phyloP scores from a whole-genome alignment of 768 basidiomycete genomes.

The Tephrocybe sp. region DNA sequence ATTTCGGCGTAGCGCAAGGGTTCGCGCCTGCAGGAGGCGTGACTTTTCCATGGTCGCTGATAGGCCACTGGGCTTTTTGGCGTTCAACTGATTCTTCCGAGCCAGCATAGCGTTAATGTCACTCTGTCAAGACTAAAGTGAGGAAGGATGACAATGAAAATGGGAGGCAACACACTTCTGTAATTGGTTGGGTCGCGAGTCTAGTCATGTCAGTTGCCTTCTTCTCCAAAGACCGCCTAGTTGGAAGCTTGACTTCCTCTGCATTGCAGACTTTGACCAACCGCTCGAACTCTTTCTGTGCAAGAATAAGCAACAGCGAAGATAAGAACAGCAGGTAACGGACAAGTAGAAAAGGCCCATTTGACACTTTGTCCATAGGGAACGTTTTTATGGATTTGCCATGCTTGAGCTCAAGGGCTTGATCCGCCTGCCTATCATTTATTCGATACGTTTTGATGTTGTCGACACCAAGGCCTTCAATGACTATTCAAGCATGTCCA shows the following conservation, averaged over 20 bases:
- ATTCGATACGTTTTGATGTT: conserved; percentile 69
- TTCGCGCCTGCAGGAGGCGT: conserved; percentile 67
- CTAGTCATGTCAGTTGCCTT: conserved; percentile 65
- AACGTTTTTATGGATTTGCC: conserved; percentile 65
- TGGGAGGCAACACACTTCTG: conserved; percentile 61
- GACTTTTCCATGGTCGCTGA: conserved; percentile 60
- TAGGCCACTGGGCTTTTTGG: conserved; percentile 27
- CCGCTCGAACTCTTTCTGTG: conserved; percentile 74
- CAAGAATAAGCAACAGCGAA: neutral
- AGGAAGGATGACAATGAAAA: conserved; percentile 6
- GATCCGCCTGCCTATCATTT: conserved; percentile 62
- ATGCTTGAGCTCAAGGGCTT: conserved; percentile 74
- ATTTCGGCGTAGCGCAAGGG: conserved; percentile 72
- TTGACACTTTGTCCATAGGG: conserved; percentile 87
- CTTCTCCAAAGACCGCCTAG: conserved; percentile 62
- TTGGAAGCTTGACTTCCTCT: conserved; percentile 67
- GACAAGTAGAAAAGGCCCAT: conserved; percentile 64
- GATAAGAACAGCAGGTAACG: conserved; percentile 32
- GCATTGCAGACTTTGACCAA: conserved; percentile 40
- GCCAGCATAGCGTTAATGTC: conserved; percentile 82
- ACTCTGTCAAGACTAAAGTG: conserved; percentile 45
- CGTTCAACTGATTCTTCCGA: conserved; percentile 53
- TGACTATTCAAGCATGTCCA: neutral
- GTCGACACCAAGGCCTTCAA: conserved; percentile 49
- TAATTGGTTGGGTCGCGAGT: conserved; percentile 61